phyloP scores from a whole-genome alignment of 2,329 filamentous ascomycete genomes.

The Phialophora macrospora region DNA sequence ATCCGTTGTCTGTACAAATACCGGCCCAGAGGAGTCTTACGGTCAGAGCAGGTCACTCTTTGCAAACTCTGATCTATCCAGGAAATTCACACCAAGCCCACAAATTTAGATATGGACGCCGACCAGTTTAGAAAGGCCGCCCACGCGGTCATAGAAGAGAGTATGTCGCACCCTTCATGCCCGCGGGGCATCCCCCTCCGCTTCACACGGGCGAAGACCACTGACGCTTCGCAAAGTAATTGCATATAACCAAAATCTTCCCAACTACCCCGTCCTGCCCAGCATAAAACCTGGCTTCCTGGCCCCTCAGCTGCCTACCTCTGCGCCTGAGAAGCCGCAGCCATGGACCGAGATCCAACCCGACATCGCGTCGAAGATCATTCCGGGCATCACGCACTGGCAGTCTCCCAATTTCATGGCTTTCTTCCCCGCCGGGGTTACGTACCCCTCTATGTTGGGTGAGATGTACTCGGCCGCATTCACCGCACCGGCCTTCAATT shows the following conservation, averaged over 20 bases:
- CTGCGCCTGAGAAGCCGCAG: slow-evolving; percentile 70
- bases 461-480: slow-evolving; percentile 92
- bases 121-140: slow-evolving; percentile 78
- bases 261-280: slow-evolving; percentile 72
- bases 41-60: background rate
- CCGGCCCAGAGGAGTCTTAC: slow-evolving; percentile 4
- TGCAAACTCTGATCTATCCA: background rate
- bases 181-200: background rate
- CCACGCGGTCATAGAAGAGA: slow-evolving; percentile 79
- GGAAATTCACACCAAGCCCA: background rate
- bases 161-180: slow-evolving; percentile 55
- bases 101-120: slow-evolving; percentile 68
- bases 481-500: slow-evolving; percentile 92
- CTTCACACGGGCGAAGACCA: background rate
- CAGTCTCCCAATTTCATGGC: slow-evolving; percentile 94
- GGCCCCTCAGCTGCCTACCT: slow-evolving; percentile 73
- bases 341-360: slow-evolving; percentile 76
- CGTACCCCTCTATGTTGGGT: slow-evolving; percentile 82
- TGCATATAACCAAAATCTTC: slow-evolving; percentile 78
- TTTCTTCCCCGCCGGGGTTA: slow-evolving; percentile 84
- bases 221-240: slow-evolving; percentile 62
- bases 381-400: slow-evolving; percentile 94
- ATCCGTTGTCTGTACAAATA: background rate
- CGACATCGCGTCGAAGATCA: slow-evolving; percentile 83
- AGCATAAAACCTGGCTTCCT: slow-evolving; percentile 85